phyloP scores from a whole-genome alignment of 306 rosid species.

The Quercus cerris region DNA sequence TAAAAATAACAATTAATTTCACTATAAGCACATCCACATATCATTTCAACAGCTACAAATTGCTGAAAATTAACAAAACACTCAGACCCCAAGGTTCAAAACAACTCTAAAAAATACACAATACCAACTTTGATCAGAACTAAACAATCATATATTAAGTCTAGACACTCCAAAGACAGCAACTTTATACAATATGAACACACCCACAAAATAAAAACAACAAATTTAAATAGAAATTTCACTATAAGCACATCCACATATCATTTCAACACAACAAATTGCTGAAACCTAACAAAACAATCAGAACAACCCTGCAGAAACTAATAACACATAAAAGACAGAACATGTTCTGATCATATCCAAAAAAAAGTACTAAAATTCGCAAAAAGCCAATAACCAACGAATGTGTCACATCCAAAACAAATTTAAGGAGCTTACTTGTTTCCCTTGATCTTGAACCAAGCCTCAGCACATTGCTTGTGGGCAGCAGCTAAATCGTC shows the following conservation, averaged over 20 bases:
- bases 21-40: not conserved
- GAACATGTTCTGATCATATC: not conserved
- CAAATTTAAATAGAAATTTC: not conserved
- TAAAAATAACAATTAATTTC: not conserved
- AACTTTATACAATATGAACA: not conserved
- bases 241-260: not conserved
- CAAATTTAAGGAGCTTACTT: conserved; percentile 48
- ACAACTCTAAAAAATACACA: too few species aligned
- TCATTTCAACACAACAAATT: not conserved
- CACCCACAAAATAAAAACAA: not conserved
- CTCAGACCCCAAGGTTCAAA: not conserved
- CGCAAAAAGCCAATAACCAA: not conserved
- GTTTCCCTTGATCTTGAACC: conserved; percentile 96
- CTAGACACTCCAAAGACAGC: too few species aligned
- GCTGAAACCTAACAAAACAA: not conserved
- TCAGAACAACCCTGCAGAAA: not conserved
- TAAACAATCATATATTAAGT: not conserved
- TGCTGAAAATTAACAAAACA: not conserved
- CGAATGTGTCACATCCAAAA: not conserved
- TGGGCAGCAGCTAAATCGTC: conserved; percentile 96
- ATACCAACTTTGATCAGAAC: not conserved
- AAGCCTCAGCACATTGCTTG: conserved; percentile 91
- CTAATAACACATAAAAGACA: not conserved
- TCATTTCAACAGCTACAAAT: not conserved
- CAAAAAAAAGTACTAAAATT: not conserved